Evolutionary conservation across 257 asterid species (phyloP), one percentile per base, ranked within the genome.

Genomic region (Salvia splendens): DNA sequence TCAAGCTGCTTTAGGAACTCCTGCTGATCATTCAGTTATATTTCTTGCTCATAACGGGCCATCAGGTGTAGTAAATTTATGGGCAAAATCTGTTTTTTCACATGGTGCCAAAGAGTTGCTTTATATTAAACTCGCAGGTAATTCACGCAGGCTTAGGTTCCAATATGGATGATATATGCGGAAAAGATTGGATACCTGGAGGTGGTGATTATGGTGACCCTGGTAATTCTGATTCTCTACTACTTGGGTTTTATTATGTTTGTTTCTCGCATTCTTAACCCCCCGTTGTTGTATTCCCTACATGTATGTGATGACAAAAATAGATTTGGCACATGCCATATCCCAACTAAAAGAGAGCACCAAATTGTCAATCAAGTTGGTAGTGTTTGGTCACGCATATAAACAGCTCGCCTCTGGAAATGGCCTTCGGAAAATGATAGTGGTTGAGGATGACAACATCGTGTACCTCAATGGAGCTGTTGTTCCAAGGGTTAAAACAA

Each of bases 371-470:
- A 76, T 86, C 78, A 85, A 88, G 47, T 62, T 92, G 83, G 97
- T 92, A n/a, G 96, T 88, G 77, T 92, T 89, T 71, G 98, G 98
- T 50, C 98, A 92, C 91, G 90, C 90, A 97, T 96, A 92, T 64
- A 90, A 92, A 72, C 75, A 66, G 62, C 86, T 92, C 64, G 90
- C 89, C 47, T 62, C 59, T 81, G 87, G 96, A 68, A 77, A 72
- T 28, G 97, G 87, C 69, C 73, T 71, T 71, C 89, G 96, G 33
- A 87, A 87, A 77, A 92, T 92, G 98, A 57, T 92, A 50, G 96
- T 83, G 64, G 81, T 82, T 41, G 94, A 88, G 57, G 87, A 83
- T 32, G 91, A 87, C 75, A 75, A 71, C 59, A 83, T 69, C 48
- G 72, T 85, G 64, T 87, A 87, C 74, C 85, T 92, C 66, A 92